These are phyloP conservation scores for Colletotrichum eleusines DNA, from an alignment of 2,329 filamentous ascomycete species.

Conservation along the genomic window DNA sequence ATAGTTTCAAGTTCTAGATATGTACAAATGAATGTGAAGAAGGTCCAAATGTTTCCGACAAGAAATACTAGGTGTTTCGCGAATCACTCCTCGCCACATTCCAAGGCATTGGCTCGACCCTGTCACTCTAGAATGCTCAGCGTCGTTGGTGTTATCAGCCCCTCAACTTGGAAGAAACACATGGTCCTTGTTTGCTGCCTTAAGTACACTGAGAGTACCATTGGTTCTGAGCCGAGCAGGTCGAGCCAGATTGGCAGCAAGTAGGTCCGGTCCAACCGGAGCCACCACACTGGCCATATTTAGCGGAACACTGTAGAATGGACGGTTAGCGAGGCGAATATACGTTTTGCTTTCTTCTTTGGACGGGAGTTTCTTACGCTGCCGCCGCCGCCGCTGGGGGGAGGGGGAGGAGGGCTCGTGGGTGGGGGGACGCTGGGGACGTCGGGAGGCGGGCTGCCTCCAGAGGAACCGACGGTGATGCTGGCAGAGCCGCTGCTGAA, in stretches of 20 bases:
- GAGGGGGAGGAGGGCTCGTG: slow-evolving; percentile 2
- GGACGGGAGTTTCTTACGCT: slow-evolving; percentile 11
- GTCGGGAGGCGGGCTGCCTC: slow-evolving; percentile 24
- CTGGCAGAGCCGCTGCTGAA: slow-evolving; percentile 48
- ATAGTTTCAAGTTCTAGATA: neutral
- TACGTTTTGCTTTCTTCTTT: neutral
- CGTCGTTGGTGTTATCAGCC: too few species aligned
- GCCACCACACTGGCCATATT: slow-evolving; percentile 45
- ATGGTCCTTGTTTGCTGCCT: neutral
- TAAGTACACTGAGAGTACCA: slow-evolving; percentile 46
- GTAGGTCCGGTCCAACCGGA: slow-evolving; percentile 45
- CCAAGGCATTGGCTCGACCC: too few species aligned
- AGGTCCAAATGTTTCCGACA: neutral
- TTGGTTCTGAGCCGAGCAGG: slow-evolving; percentile 43
- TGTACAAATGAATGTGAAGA: neutral
- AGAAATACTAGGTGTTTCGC: neutral
- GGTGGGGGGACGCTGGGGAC: slow-evolving; percentile 3
- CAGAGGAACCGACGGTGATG: slow-evolving; percentile 42
- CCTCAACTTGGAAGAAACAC: neutral
- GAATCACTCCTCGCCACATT: neutral
- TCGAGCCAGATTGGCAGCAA: slow-evolving; percentile 45
- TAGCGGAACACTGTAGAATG: slow-evolving; percentile 39
- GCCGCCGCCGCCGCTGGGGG: slow-evolving; percentile 15
- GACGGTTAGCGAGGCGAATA: neutral
- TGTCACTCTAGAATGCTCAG: neutral